Percentiles rank a stretch among this genome's conserved stretches.
These are phyloP conservation scores for Balansia obtecta DNA, from an alignment of 2,329 filamentous ascomycete species.

Conservation along the genomic window DNA sequence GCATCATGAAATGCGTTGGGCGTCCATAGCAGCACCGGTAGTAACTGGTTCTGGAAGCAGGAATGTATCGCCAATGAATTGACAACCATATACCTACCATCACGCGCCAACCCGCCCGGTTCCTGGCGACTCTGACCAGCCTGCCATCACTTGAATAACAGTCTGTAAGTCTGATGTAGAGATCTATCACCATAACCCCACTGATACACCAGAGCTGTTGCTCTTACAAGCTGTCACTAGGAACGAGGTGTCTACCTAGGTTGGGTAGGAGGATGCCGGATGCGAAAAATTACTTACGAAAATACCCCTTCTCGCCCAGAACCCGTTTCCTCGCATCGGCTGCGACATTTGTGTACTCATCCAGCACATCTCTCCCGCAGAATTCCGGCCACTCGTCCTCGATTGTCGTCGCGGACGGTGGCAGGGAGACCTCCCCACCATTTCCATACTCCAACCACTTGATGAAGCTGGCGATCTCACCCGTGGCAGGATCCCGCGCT, in stretches of 20 bases:
- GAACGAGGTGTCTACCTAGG: background rate
- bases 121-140: too few relatives aligned
- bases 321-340: conserved; percentile 18
- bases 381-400: conserved; percentile 18
- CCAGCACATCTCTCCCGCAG: conserved; percentile 19
- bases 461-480: conserved; percentile 20
- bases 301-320: conserved; percentile 20
- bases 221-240: too few relatives aligned
- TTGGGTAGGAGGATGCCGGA: too few relatives aligned
- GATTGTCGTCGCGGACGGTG: conserved; percentile 8
- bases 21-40: too few relatives aligned
- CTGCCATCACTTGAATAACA: too few relatives aligned
- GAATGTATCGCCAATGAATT: background rate
- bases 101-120: too few relatives aligned
- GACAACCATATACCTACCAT: background rate
- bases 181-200: too few relatives aligned
- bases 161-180: too few relatives aligned
- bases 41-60: background rate
- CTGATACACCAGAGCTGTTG: too few relatives aligned
- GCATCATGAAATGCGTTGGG: too few relatives aligned
- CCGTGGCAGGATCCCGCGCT: conserved; percentile 18
- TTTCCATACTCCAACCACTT: conserved; percentile 22
- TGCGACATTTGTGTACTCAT: conserved; percentile 20
- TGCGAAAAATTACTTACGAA: conserved; percentile 20
- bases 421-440: conserved; percentile 3